Evolutionary conservation across 1,284 basidiomycete species (phyloP).

Genomic region (Marasmius tenuissimus): DNA sequence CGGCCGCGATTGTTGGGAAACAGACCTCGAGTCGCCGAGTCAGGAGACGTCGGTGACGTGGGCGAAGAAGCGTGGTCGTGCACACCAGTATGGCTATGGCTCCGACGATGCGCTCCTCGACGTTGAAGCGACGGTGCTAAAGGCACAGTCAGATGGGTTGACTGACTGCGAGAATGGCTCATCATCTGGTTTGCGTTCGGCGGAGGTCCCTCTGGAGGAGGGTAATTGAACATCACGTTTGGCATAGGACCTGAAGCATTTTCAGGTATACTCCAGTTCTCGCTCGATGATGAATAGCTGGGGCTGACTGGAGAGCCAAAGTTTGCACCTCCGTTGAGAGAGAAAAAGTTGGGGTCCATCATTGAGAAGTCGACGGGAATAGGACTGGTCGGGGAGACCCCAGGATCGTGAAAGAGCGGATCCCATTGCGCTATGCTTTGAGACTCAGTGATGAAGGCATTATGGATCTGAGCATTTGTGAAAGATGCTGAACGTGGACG

Average conservation of each 20-base stretch:
- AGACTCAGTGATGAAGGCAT: neutral
- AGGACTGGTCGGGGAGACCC: neutral
- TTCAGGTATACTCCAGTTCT: neutral
- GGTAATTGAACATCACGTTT: neutral
- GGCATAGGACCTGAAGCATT: neutral
- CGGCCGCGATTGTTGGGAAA: neutral
- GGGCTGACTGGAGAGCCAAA: neutral
- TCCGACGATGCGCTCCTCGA: neutral
- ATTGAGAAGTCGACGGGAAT: neutral
- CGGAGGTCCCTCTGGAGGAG: neutral
- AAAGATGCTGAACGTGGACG: slow-evolving; percentile 12
- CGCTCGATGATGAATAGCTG: neutral
- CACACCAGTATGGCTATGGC: slow-evolving; percentile 1
- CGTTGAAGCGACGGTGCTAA: neutral
- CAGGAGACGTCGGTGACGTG: neutral
- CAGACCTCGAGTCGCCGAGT: neutral
- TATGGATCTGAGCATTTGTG: neutral
- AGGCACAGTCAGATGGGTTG: slow-evolving; percentile 1
- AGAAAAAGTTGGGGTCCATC: neutral
- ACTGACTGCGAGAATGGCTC: neutral
- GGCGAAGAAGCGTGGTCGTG: neutral
- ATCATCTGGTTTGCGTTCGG: neutral
- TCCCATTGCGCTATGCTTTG: neutral
- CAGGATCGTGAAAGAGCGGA: neutral
- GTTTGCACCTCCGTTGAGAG: neutral